Base-by-base conservation (phyloP, 768 basidiomycete species). In the Boletus subparvulus region DNA sequence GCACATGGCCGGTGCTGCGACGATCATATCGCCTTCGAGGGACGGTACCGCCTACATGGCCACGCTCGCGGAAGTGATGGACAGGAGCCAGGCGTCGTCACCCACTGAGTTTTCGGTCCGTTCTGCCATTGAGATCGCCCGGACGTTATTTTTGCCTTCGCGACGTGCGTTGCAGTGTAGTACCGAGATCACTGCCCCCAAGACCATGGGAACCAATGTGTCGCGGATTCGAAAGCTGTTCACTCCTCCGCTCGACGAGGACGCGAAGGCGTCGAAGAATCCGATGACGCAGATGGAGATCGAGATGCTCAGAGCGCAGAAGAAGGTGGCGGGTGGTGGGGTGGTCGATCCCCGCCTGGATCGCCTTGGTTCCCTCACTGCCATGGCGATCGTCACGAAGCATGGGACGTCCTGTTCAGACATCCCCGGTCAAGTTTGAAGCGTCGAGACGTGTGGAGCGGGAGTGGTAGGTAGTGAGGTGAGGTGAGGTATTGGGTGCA, bases 201-300 rank as follows among this genome's bases (percentile, higher is more conserved):
- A 6, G 54, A 10, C 17, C 1, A 11, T 6, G 7, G 33, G 49
- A 2, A 41, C 35, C 5, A n/a, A 47, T 9, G 32, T 16, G n/a
- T 46, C 51, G 2, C 53, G 26, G 17, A 39, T 59, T 17, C 55
- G 49, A 1, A 54, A 47, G 24, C 0, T 53, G 19, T 60, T 56
- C 24, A 17, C 48, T 3, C 52, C 65, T 4, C n/a, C 50, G 19
- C 60, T 58, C 13, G 55, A 53, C 16, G 30, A 49, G 32, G 32
- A 37, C 1, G n/a, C 11, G 13, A 53, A 55, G 21, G 40, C 10
- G 3, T 50, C 46, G 14, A 56, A 7, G 33, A 52, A 59, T 35
- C 24, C 41, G 1, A 19, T 16, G 21, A 56, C 52, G 9, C 54
- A 52, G 19, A 55, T 50, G 1, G 58, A 56, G 43, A 54, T 65